A percentile compares a stretch with the other conserved stretches of the same genome.
These are phyloP conservation scores for Pelargonium nanum DNA, from an alignment of 345 rosid species.

Conservation along the genomic window DNA sequence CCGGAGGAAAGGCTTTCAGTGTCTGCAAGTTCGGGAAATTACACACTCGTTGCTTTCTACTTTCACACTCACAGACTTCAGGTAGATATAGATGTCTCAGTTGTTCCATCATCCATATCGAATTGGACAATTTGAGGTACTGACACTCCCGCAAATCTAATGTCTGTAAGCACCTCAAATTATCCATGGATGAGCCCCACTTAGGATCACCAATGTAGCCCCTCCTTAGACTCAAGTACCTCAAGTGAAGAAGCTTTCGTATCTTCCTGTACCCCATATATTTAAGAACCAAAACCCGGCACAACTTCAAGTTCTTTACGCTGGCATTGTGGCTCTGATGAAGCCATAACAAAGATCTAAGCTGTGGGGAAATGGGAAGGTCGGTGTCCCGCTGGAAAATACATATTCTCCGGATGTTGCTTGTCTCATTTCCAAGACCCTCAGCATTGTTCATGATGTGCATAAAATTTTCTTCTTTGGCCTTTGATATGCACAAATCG, in stretches of 20 bases:
- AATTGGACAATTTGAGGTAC: slow-evolving; percentile 2
- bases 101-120: slow-evolving; percentile 16
- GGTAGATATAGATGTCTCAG: slow-evolving; percentile 20
- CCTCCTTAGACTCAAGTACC: slow-evolving; percentile 12
- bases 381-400: too few relatives aligned
- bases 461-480: slow-evolving; percentile 19
- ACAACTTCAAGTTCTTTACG: background rate
- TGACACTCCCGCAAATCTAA: slow-evolving; percentile 6
- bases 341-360: slow-evolving; percentile 20
- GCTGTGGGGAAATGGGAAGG: too few relatives aligned
- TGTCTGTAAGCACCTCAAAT: slow-evolving; percentile 19
- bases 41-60: slow-evolving; percentile 4
- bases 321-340: too few relatives aligned
- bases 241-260: slow-evolving; percentile 26
- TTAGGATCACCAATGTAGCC: background rate
- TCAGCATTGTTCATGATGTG: background rate
- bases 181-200: slow-evolving; percentile 15
- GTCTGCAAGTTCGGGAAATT: slow-evolving; percentile 9
- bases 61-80: background rate
- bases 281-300: slow-evolving; percentile 25
- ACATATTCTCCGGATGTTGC: too few relatives aligned
- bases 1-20: slow-evolving; percentile 12
- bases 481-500: slow-evolving; percentile 21
- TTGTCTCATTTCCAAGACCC: background rate
- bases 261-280: background rate